Evolutionary conservation across 106 monocot genomes (phyloP).

Genomic region (Agapanthus africanus): DNA sequence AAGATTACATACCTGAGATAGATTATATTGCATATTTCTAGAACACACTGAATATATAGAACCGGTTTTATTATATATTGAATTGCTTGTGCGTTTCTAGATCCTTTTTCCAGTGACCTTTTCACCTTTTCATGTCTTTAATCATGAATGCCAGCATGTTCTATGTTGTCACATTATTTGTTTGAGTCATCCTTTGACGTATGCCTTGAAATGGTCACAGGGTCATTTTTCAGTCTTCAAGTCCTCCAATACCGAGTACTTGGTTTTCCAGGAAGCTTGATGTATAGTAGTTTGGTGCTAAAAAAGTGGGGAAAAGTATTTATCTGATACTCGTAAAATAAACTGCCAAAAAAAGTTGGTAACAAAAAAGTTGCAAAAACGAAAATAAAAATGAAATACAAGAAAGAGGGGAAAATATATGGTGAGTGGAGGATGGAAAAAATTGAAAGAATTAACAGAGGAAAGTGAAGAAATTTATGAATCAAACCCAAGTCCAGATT

Average conservation of each 20-base stretch:
- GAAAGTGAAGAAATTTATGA: too few species aligned
- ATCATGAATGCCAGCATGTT: too few species aligned
- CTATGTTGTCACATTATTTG: not conserved
- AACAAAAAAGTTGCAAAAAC: not conserved
- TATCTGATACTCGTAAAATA: not conserved
- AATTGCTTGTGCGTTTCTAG: too few species aligned
- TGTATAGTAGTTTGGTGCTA: constrained; percentile 1
- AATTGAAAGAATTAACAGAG: not conserved
- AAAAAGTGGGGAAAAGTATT: not conserved
- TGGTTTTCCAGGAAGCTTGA: constrained; percentile 12
- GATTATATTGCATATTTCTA: too few species aligned
- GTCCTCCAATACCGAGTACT: constrained; percentile 6
- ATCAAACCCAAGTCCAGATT: too few species aligned
- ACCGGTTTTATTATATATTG: too few species aligned
- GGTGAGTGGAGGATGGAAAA: not conserved
- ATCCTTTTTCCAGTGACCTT: too few species aligned
- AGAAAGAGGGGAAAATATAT: not conserved
- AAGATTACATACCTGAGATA: too few species aligned
- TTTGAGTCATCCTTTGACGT: not conserved
- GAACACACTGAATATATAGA: too few species aligned
- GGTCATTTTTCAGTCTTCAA: constrained; percentile 17
- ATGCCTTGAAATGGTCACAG: constrained; percentile 10
- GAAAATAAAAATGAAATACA: not conserved
- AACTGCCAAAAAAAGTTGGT: not conserved
- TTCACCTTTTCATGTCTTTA: too few species aligned